Conservation (phyloP, 345 rosid species). For the Anastatica hierochuntica region DNA sequence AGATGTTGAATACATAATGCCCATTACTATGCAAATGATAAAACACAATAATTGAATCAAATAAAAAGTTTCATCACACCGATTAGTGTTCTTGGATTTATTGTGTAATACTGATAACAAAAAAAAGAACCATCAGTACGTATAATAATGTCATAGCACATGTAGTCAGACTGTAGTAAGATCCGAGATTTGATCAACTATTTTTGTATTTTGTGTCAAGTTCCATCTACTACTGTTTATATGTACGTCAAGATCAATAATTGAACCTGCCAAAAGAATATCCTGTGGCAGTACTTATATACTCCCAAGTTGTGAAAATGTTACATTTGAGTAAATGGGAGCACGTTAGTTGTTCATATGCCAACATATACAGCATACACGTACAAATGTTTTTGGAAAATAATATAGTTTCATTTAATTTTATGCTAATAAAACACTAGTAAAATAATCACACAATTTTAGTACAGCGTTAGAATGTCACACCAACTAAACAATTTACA, state of each 20-base stretch:
- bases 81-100: slow-evolving; percentile 9
- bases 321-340: too few relatives aligned
- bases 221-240: slow-evolving; percentile 8
- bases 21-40: not conserved
- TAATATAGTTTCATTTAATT: too few relatives aligned
- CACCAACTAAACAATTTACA: too few relatives aligned
- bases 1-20: slow-evolving; percentile 10
- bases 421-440: too few relatives aligned
- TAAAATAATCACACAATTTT: too few relatives aligned
- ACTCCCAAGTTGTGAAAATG: too few relatives aligned
- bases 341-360: too few relatives aligned
- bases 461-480: too few relatives aligned
- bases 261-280: too few relatives aligned
- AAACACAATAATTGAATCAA: slow-evolving; percentile 14
- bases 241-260: slow-evolving; percentile 17
- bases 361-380: too few relatives aligned
- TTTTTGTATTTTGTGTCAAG: not conserved
- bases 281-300: too few relatives aligned
- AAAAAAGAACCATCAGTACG: not conserved
- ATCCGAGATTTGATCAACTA: slow-evolving; percentile 25
- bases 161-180: slow-evolving; percentile 27
- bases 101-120: not conserved
- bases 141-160: slow-evolving; percentile 22
- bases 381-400: too few relatives aligned
- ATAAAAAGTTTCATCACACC: not conserved